Evolutionary conservation across 768 basidiomycete species (phyloP), one percentile per base, ranked within the genome.

Genomic region (Dioszegia aurantiaca): DNA sequence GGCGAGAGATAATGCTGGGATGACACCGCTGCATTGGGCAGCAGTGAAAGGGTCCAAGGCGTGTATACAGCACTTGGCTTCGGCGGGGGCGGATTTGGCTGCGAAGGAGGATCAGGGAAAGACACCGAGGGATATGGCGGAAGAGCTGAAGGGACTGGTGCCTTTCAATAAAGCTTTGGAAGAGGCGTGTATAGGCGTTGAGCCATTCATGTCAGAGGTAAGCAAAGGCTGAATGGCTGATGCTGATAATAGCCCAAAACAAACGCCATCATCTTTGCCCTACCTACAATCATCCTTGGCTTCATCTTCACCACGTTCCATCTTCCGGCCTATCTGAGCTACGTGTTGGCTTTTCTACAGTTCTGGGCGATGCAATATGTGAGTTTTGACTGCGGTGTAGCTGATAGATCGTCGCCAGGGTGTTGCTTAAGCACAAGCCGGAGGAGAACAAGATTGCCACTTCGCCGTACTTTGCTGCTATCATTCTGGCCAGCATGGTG

Each of bases 311-410:
- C 82, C 75, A 91, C 90, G 11, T 78, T 94, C 58, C 82, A 87
- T 55, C 80, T 93, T 11, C 90, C 93, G 40, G 91, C 90, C 86
- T 98, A 93, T 76, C 87, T 88, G 2, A 89, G 87, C 16, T 77
- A 90, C 23, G 80, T 92, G 28, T 82, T 97, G 46, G 87, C 89
- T 0, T 80, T 86, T 70, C 90, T 87, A 0, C 85, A 90, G 69
- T 90, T 91, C 78, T 94, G 90, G 67, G 88, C 83, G 45, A 89
- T 94, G 88, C 94, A 97, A 70, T 88, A 95, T 69, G 89, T 92
- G 75, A 62, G 87, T 80, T 4, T 31, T 6, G 33, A 14, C 33
- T 33, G 33, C 33, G 33, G 33, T 33, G 33, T 33, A 33, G 33
- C 33, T 33, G 33, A 23, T 31, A 43, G 71, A 36, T 54, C 4